These are phyloP conservation scores for Pugionium cornutum DNA, from an alignment of 345 rosid species.

Conservation along the genomic window DNA sequence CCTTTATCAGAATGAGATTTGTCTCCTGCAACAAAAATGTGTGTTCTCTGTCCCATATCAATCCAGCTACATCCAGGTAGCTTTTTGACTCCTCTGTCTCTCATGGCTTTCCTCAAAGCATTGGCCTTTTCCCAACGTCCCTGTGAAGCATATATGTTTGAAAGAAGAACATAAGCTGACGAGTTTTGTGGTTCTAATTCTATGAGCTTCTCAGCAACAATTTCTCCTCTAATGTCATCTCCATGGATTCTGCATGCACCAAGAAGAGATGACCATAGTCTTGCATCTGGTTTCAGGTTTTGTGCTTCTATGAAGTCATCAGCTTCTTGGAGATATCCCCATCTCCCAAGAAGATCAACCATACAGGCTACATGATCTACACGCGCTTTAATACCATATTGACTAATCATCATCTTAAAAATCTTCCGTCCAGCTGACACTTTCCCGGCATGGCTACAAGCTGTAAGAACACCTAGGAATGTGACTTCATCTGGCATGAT, in stretches of 20 bases:
- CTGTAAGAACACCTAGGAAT: conserved; percentile 89
- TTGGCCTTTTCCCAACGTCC: conserved; percentile 81
- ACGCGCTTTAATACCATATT: conserved; percentile 61
- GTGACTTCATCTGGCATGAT: conserved; percentile 80
- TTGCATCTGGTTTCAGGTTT: conserved; percentile 64
- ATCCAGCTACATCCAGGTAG: conserved; percentile 91
- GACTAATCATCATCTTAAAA: conserved; percentile 65
- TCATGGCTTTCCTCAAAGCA: conserved; percentile 69
- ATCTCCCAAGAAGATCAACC: conserved; percentile 93
- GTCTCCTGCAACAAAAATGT: conserved; percentile 74
- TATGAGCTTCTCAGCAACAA: conserved; percentile 74
- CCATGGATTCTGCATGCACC: conserved; percentile 88
- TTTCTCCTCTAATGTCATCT: conserved; percentile 70
- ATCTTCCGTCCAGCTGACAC: conserved; percentile 66
- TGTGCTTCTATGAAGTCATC: conserved; percentile 62
- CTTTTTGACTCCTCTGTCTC: conserved; percentile 76
- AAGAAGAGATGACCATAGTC: conserved; percentile 83
- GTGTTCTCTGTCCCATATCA: conserved; percentile 54
- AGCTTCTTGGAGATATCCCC: conserved; percentile 87
- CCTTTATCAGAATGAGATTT: conserved; percentile 59
- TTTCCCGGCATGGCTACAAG: conserved; percentile 92
- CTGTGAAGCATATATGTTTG: conserved; percentile 80
- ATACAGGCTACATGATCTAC: conserved; percentile 84
- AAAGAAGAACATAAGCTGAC: conserved; percentile 75
- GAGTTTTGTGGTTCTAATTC: conserved; percentile 77